Conservation (phyloP, 148 eudicot species). For the Vaccinium macrocarpon region DNA sequence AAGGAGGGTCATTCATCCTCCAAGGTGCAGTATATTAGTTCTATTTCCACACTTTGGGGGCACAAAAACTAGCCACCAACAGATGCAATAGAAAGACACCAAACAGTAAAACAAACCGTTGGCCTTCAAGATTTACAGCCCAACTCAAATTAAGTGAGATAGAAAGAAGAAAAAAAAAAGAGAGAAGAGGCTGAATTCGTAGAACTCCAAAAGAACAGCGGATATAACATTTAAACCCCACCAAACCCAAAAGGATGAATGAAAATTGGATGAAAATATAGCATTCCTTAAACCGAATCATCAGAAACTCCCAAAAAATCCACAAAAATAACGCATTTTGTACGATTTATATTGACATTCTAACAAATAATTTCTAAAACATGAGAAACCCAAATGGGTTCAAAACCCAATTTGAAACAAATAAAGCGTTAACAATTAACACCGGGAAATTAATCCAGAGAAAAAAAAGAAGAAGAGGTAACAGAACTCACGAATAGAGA, state of each 20-base stretch:
- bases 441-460: not conserved
- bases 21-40: too few species aligned
- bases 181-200: not conserved
- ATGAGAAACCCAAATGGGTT: not conserved
- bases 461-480: not conserved
- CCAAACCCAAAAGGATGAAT: not conserved
- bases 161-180: too few species aligned
- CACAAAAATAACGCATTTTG: not conserved
- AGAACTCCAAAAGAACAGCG: not conserved
- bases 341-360: not conserved
- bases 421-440: not conserved
- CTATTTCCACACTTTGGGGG: not conserved
- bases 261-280: not conserved
- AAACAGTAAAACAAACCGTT: not conserved
- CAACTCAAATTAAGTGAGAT: not conserved
- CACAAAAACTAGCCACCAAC: not conserved
- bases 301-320: not conserved
- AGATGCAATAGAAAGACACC: not conserved
- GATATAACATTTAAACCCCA: not conserved
- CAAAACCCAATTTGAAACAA: not conserved
- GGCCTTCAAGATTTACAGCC: not conserved
- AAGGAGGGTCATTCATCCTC: not conserved
- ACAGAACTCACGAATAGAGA: slow-evolving; percentile 63
- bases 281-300: not conserved
- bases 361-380: not conserved